Base-by-base conservation (phyloP, 2,329 filamentous ascomycete genomes). In the Sphaerostilbella broomeana region DNA sequence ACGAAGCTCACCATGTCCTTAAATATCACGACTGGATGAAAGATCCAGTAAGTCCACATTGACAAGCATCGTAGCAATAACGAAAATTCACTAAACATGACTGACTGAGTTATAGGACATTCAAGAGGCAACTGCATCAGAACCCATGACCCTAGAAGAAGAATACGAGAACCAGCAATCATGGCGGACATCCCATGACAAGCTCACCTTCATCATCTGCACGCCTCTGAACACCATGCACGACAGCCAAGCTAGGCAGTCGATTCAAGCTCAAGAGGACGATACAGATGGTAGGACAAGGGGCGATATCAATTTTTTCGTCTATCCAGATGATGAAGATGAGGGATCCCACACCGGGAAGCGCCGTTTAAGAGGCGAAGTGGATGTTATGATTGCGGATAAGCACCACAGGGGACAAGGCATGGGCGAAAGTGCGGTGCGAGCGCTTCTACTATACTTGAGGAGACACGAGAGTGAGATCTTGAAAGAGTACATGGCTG, bases 1-100 rank as follows among this genome's bases (percentile, higher is more conserved):
- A 95, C 62, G 81, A 82, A 47, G 63, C 71, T 25, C 83, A 80
- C 55, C 90, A 95, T 67, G 90, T 97, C 17, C 72, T 72, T 12
- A 79, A 73, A 25, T 95, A 95, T 58, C 86, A 95, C 58, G 67
- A 72, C 54, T 97, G 90, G 90, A 95, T 97, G 89, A 75, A 89
- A 67, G 81, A 92, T 53, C 73, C 81, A 36, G 83, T 75, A 57
- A 20, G n/a, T n/a, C n/a, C n/a, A n/a, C n/a, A n/a, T n/a, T n/a
- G n/a, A n/a, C n/a, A n/a, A n/a, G n/a, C n/a, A n/a, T n/a, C n/a
- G n/a, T n/a, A n/a, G n/a, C n/a, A n/a, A n/a, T n/a, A n/a, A n/a
- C n/a, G n/a, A n/a, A n/a, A n/a, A n/a, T n/a, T n/a, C n/a, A n/a
- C n/a, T n/a, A n/a, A n/a, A n/a, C n/a, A n/a, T n/a, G n/a, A n/a